Conservation (phyloP, 495 filamentous ascomycete species). For the Chaetomium fimeti region DNA sequence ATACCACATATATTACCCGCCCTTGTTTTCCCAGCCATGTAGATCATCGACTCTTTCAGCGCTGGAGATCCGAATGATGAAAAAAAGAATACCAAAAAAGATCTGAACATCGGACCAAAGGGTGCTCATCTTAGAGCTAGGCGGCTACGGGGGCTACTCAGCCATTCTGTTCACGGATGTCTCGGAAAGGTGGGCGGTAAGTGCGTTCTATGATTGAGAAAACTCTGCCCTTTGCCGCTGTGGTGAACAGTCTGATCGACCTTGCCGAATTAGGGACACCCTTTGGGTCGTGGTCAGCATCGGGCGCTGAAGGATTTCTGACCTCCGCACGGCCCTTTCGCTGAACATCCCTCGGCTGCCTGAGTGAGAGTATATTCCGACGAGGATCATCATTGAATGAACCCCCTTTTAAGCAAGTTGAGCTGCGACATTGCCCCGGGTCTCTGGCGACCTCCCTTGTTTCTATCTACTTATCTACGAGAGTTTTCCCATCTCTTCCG, state of each 20-base stretch:
- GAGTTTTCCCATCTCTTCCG: not conserved
- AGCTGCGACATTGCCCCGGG: not conserved
- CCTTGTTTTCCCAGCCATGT: not conserved
- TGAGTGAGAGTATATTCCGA: not conserved
- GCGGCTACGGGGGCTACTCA: not conserved
- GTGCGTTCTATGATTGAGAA: not conserved
- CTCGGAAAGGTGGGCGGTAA: not conserved
- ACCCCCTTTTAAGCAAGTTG: not conserved
- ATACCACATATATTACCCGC: not conserved
- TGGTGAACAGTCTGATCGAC: not conserved
- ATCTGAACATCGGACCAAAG: not conserved
- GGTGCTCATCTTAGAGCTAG: not conserved
- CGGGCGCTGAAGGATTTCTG: constrained; percentile 1
- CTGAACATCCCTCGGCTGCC: not conserved
- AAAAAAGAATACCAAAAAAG: not conserved
- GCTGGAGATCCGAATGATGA: not conserved
- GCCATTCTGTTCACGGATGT: not conserved
- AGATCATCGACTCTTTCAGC: not conserved
- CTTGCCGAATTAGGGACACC: not conserved
- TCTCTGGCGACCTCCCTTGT: not conserved
- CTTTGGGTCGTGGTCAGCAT: not conserved
- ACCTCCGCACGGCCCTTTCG: not conserved
- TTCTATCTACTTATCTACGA: constrained; percentile 1
- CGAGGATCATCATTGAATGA: constrained; percentile 1
- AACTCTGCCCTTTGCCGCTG: constrained; percentile 3